Evolutionary conservation across 371 early-diverging fungal species (phyloP).

Genomic region (Mortierella sp.): DNA sequence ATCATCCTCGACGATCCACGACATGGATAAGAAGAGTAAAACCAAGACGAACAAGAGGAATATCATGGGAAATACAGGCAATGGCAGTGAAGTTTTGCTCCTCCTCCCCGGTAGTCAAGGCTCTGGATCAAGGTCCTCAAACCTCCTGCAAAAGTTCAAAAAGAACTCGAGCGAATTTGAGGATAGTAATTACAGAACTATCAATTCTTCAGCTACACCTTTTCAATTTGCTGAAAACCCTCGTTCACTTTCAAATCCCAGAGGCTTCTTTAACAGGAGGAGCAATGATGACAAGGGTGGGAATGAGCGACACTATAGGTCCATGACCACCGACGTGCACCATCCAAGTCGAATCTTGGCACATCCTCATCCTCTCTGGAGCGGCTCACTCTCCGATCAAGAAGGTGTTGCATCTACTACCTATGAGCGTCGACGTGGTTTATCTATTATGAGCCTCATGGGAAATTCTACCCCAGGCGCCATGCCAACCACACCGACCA

Average conservation of each 20-base stretch:
- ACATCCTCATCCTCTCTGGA: constrained; percentile 56
- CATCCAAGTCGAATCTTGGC: constrained; percentile 17
- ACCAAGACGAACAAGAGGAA: constrained; percentile 14
- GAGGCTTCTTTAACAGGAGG: neutral
- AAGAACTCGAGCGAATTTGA: constrained; percentile 17
- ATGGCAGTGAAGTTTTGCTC: neutral
- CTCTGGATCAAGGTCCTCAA: neutral
- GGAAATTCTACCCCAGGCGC: constrained; percentile 1
- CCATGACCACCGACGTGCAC: constrained; percentile 20
- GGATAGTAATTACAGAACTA: constrained; percentile 8
- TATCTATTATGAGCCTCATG: constrained; percentile 40
- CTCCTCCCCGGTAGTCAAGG: neutral
- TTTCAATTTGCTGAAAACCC: constrained; percentile 1
- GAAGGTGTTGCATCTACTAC: constrained; percentile 18
- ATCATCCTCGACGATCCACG: constrained; percentile 44
- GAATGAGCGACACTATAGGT: constrained; percentile 13
- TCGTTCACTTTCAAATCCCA: neutral
- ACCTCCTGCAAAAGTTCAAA: constrained; percentile 34
- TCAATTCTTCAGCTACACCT: neutral
- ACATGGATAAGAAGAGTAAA: constrained; percentile 26
- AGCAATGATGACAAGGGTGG: neutral
- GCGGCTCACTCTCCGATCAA: constrained; percentile 51
- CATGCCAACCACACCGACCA: constrained; percentile 32
- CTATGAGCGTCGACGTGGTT: constrained; percentile 29
- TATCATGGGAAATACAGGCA: neutral